Evolutionary conservation across 129 eudicot genomes (phyloP), one percentile per base, ranked within the genome.

Genomic region (Lonicera japonica): DNA sequence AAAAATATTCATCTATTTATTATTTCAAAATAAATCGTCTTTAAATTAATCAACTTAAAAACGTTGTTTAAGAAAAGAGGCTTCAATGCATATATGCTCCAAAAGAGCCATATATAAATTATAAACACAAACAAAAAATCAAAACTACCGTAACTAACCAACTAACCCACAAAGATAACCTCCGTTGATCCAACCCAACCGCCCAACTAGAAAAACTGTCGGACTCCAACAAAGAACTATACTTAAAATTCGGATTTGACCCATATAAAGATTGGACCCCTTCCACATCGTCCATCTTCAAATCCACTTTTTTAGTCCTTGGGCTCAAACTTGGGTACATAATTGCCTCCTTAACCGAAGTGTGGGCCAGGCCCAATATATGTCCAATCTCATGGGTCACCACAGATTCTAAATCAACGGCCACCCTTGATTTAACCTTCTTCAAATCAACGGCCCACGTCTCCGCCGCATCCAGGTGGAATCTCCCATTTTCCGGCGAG

Each of bases 321-420:
- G 94, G 97, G 22, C 88, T 80, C 78, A 91, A 73, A 74, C 82
- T 91, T 25, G 97, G 95, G 81, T 77, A 91, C 97, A 91, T 91
- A 1, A 91, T 54, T 38, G 97, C 82, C 11, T 84, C 86, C 50
- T 81, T 77, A 20, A 81, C 95, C 65, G 86, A 64, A 0, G 95
- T 74, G 68, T 91, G 97, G 46, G 90, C 97, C 83, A 91, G 66
- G 60, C 97, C 97, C 21, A 91, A 84, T 58, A 91, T 75, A 61
- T 91, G 97, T 56, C 97, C 97, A 8, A 91, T 91, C 65, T 91
- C 97, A 75, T 91, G 97, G 40, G 95, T 86, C 53, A 87, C 95
- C 63, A 91, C 97, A 0, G 97, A 91, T 65, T 87, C 95, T 70
- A 91, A 75, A 66, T 91, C 95, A 55, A 91, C 81, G 62, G 95